Base-by-base conservation (phyloP, 2,329 filamentous ascomycete genomes). In the Chaetoscypha palmicola region DNA sequence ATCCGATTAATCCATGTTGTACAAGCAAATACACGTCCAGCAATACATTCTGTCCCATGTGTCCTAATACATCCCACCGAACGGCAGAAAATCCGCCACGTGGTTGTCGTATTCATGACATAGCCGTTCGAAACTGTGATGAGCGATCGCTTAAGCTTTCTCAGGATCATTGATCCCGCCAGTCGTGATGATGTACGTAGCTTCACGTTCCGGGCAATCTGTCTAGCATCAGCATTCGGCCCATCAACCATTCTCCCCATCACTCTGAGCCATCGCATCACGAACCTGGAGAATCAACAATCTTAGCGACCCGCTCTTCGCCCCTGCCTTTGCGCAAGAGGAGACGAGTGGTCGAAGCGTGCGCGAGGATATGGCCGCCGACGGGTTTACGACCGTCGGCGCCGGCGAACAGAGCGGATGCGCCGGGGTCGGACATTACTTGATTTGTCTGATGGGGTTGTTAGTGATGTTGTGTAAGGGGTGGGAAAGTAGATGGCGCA, bases 371-470 rank as follows among this genome's bases (percentile, higher is more conserved):
- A 63, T 85, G 80, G 12, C 80, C 81, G 48, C 78, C 77, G 38
- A 79, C 73, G 38, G 79, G 78, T 60, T 83, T 83, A 36, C 79
- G 72, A 35, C 81, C 81, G 64, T 84, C 81, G 44, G 77, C 79
- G 51, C 79, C 73, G 39, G 79, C 76, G 58, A 84, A 84, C 9
- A 84, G 67, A 35, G 80, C 76, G 60, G 72, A 83, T 9, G 80
- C 81, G 48, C 81, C 80, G 11, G 81, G 81, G 53, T 84, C 81
- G 46, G 77, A 81, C 64, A 83, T 80, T 26, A 85, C 81, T 64
- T 85, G 81, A 52, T 84, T 85, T 41, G 81, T 84, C 76, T 77
- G 32, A n/a, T n/a, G n/a, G 10, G 14, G 4, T 4, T n/a, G 34
- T 8, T 10, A 5, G 12, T 22, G 34, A 37, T 4, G n/a, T n/a